Percentiles rank a stretch among this genome's conserved stretches.
phyloP scores from a whole-genome alignment of 371 early-diverging fungal genomes.

The Mortierella sp. region DNA sequence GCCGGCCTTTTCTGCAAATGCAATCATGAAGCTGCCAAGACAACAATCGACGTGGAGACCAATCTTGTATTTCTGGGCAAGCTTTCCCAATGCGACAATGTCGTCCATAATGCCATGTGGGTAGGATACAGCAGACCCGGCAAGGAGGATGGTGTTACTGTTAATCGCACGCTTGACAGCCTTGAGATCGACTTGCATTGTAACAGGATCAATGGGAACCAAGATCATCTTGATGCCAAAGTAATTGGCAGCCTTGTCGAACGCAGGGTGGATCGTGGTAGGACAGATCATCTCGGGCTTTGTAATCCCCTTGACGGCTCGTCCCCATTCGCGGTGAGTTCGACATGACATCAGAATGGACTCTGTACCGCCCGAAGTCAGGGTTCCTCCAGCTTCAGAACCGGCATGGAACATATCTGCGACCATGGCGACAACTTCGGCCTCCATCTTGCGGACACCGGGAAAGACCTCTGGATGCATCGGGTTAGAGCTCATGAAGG shows the following conservation, averaged over 20 bases:
- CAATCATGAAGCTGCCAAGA: conserved; percentile 96
- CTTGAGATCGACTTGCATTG: conserved; percentile 82
- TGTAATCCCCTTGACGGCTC: conserved; percentile 79
- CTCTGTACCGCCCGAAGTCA: conserved; percentile 97
- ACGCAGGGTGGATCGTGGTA: conserved; percentile 92
- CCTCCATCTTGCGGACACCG: conserved; percentile 94
- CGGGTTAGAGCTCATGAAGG: conserved; percentile 91
- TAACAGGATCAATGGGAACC: conserved; percentile 87
- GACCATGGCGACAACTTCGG: conserved; percentile 94
- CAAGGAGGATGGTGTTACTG: conserved; percentile 93
- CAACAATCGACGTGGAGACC: conserved; percentile 97
- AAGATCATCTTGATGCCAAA: conserved; percentile 91
- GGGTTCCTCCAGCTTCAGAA: conserved; percentile 77
- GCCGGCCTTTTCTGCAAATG: conserved; percentile 94
- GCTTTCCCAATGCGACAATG: conserved; percentile 81
- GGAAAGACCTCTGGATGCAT: conserved; percentile 97
- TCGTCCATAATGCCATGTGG: conserved; percentile 97
- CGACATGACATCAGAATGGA: conserved; percentile 94
- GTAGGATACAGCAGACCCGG: conserved; percentile 93
- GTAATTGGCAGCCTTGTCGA: conserved; percentile 95
- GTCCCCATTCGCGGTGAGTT: conserved; percentile 87
- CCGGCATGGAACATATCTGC: conserved; percentile 89
- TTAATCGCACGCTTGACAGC: conserved; percentile 86
- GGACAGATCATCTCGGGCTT: conserved; percentile 73
- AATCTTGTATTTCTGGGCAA: conserved; percentile 89